Base-by-base conservation (phyloP, 345 rosid genomes). In the Kandelia obovata region DNA sequence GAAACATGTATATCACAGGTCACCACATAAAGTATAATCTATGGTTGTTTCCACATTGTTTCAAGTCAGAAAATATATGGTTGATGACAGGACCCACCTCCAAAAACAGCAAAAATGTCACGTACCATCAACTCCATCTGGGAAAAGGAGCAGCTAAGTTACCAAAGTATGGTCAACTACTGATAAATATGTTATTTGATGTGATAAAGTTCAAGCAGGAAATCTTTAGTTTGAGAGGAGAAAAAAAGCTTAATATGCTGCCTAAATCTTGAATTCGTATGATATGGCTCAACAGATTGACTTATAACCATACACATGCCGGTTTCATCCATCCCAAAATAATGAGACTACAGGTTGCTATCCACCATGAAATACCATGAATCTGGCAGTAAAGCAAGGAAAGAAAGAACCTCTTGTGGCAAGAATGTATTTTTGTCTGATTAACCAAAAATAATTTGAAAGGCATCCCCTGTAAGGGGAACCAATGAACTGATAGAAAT, bases 61-160 rank as follows among this genome's bases (percentile, higher is more conserved):
- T 66, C 66, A 61, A 67, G 68, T 65, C 66, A 78, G 66, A 58
- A 61, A 75, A 32, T 53, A 69, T 17, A 65, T 67, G 66, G 80
- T 73, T 66, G 79, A 79, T 69, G 77, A 81, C 80, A 82, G 79
- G 79, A 76, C 83, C 87, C 92, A 88, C 93, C 92, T 88, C 85
- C 87, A 80, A 78, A 81, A 81, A 83, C 87, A 73, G 93, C 94
- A 77, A 46, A 84, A 65, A 80, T 69, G 83, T 88, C 96, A 95
- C 93, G 97, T 90, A 81, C 83, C 97, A 89, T 91, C 95, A 77
- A 81, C 75, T 88, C 88, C 96, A 91, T 94, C 96, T 95, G 97
- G 91, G 86, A 88, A 87, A 90, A 89, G 89, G 80, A 92, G 81
- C 85, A 90, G 70, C 77, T 78, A 39, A 17, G 81, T 87, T 75